Evolutionary conservation across 2,329 filamentous ascomycete genomes (phyloP).

Genomic region (Botrytis medusae): DNA sequence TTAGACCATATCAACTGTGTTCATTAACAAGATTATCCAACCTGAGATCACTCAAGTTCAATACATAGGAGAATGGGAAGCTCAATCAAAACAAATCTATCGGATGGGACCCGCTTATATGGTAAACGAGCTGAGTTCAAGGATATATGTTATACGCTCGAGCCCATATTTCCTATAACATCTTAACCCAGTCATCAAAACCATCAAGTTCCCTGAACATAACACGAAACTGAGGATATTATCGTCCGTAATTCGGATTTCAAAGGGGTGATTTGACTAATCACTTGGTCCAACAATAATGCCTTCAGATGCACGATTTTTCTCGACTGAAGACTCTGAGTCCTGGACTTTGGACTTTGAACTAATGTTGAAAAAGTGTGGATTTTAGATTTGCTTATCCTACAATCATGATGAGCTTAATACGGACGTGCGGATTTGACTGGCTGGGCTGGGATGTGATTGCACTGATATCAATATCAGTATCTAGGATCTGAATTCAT

Average conservation of each 20-base stretch:
- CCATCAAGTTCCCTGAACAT: not conserved
- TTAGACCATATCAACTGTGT: too few species aligned
- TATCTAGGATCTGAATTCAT: not conserved
- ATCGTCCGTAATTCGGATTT: not conserved
- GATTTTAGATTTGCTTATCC: not conserved
- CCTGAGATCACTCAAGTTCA: too few species aligned
- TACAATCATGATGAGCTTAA: not conserved
- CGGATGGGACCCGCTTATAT: not conserved
- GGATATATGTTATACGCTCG: not conserved
- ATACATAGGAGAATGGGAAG: not conserved
- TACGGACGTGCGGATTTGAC: slow-evolving; percentile 1
- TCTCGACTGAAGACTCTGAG: not conserved
- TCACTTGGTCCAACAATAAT: not conserved
- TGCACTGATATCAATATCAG: not conserved
- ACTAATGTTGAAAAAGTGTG: not conserved
- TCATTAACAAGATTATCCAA: not conserved
- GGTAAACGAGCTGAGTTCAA: not conserved
- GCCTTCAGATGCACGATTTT: not conserved
- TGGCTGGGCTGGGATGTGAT: not conserved
- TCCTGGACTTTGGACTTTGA: not conserved
- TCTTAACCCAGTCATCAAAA: not conserved
- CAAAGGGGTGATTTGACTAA: too few species aligned
- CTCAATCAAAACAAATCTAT: not conserved
- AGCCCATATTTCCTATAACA: not conserved
- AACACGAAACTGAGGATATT: not conserved